A percentile compares a stretch with the other conserved stretches of the same genome.
Conservation (phyloP, 176 grass and related monocot genomes). For the Phoenix roebelenii region DNA sequence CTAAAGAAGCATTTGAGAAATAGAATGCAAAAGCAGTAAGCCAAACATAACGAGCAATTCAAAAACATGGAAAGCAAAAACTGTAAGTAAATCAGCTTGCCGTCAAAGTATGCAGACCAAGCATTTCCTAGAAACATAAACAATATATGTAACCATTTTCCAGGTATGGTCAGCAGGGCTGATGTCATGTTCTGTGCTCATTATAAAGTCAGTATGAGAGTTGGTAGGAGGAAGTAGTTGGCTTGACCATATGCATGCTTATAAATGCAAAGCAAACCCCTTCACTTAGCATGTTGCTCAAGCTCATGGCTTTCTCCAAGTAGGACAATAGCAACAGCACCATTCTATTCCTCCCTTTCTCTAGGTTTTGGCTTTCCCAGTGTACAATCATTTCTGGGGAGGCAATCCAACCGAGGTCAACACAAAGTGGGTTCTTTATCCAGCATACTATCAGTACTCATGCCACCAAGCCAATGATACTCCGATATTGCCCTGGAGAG, state of each 20-base stretch:
- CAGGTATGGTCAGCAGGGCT: not conserved
- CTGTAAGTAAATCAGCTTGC: not conserved
- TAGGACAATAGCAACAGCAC: constrained; percentile 19
- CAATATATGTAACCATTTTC: not conserved
- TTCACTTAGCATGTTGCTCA: constrained; percentile 9
- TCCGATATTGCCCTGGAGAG: constrained; percentile 50
- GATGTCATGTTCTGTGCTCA: not conserved
- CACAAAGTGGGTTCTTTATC: constrained; percentile 32
- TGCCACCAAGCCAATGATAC: constrained; percentile 67
- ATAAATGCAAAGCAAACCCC: constrained; percentile 24
- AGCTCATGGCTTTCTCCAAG: constrained; percentile 36
- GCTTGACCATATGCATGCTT: constrained; percentile 12
- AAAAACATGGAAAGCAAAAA: no score
- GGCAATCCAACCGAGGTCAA: constrained; percentile 15
- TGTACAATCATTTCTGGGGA: constrained; percentile 27
- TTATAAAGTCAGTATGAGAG: constrained; percentile 15
- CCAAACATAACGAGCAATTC: no score
- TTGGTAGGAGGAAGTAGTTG: constrained; percentile 24
- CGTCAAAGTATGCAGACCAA: not conserved
- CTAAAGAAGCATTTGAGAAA: no score
- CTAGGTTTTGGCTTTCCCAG: constrained; percentile 29
- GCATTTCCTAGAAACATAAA: not conserved
- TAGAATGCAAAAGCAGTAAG: no score
- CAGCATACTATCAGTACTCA: constrained; percentile 52
- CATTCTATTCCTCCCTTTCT: constrained; percentile 31